Evolutionary conservation across 805 yeast genomes (phyloP).

Genomic region (Cephaloascus albidus): DNA sequence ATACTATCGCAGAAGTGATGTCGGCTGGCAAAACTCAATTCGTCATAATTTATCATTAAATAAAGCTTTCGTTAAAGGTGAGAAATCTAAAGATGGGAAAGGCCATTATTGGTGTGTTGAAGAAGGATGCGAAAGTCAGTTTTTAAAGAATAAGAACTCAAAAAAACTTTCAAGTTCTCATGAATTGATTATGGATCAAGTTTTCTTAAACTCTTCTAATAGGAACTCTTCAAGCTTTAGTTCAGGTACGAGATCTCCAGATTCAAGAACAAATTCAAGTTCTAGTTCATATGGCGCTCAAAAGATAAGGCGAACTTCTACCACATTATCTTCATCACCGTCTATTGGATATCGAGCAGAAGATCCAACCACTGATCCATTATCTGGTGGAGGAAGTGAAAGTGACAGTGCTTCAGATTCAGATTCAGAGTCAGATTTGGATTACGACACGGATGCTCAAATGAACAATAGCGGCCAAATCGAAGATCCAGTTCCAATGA

Average conservation of each 20-base stretch:
- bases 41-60: slow-evolving; percentile 89
- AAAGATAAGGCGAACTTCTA: not conserved
- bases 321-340: not conserved
- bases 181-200: slow-evolving; percentile 30
- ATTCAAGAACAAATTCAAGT: no score
- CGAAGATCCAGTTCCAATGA: not conserved
- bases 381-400: not conserved
- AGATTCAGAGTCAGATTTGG: not conserved
- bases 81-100: slow-evolving; percentile 82
- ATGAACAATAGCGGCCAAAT: no score
- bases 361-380: not conserved
- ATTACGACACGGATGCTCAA: not conserved
- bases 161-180: slow-evolving; percentile 24
- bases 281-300: not conserved
- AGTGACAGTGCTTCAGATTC: not conserved
- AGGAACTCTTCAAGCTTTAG: not conserved
- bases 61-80: slow-evolving; percentile 87
- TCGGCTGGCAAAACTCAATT: slow-evolving; percentile 97
- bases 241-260: no score
- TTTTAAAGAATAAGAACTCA: slow-evolving; percentile 52
- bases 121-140: slow-evolving; percentile 73
- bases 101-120: slow-evolving; percentile 93
- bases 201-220: slow-evolving; percentile 4
- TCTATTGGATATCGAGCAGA: not conserved
- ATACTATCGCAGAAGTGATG: slow-evolving; percentile 75